These are phyloP conservation scores for Hygrocybe punicea DNA, from an alignment of 768 basidiomycete species.

Conservation along the genomic window DNA sequence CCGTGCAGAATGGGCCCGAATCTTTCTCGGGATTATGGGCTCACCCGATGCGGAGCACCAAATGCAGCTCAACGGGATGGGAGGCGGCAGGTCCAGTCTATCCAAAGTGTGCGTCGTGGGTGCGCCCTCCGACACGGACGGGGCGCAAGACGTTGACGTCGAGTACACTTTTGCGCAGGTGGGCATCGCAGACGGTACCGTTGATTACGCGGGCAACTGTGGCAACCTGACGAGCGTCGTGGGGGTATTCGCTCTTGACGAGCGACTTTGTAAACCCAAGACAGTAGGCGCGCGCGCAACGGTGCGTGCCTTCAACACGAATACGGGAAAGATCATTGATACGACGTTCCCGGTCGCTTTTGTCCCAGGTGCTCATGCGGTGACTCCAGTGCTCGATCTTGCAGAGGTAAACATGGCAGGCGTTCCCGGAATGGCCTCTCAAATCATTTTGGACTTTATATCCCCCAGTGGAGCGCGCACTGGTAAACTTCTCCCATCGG, in stretches of 20 bases:
- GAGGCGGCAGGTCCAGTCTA: constrained; percentile 70
- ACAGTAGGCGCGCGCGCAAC: constrained; percentile 32
- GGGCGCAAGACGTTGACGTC: constrained; percentile 47
- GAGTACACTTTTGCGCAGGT: constrained; percentile 72
- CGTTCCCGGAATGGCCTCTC: constrained; percentile 61
- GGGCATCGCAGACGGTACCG: constrained; percentile 52
- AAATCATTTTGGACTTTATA: constrained; percentile 63
- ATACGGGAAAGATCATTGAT: constrained; percentile 66
- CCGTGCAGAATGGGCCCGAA: constrained; percentile 50
- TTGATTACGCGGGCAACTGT: constrained; percentile 74
- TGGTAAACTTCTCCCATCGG: constrained; percentile 65
- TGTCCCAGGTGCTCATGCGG: constrained; percentile 14
- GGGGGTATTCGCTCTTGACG: constrained; percentile 69
- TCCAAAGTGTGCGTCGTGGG: constrained; percentile 73
- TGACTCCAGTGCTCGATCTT: constrained; percentile 44
- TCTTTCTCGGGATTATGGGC: constrained; percentile 77
- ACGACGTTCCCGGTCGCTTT: constrained; percentile 61
- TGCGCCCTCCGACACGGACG: constrained; percentile 42
- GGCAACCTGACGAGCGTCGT: constrained; percentile 73
- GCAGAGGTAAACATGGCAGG: constrained; percentile 61
- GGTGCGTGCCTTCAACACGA: constrained; percentile 65
- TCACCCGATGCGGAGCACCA: constrained; percentile 68
- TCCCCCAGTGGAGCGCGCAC: constrained; percentile 67
- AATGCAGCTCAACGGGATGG: constrained; percentile 78
- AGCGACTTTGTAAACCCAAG: constrained; percentile 45